Evolutionary conservation across 257 asterid genomes (phyloP).

Genomic region (Lithospermum erythrorhizon): DNA sequence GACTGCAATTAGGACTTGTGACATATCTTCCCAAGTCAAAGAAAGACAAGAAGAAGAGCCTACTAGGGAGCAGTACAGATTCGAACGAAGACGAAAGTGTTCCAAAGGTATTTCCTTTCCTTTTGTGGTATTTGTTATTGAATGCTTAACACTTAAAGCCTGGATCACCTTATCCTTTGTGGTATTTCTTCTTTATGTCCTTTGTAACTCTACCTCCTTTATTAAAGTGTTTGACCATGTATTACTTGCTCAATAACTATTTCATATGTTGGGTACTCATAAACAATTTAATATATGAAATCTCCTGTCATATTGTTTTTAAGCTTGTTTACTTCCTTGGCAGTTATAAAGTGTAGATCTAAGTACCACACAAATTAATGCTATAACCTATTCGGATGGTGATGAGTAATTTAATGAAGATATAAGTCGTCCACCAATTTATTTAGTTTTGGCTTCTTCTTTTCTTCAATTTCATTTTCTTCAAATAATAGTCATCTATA

Average conservation of each 20-base stretch:
- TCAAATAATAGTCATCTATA: conserved; percentile 7
- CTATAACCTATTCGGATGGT: neutral
- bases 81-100: conserved; percentile 20
- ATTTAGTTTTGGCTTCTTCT: neutral
- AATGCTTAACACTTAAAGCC: neutral
- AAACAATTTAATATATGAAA: too few relatives aligned
- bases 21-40: conserved; percentile 72
- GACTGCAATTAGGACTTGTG: conserved; percentile 49
- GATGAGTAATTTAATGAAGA: neutral
- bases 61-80: conserved; percentile 50
- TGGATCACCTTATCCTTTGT: neutral
- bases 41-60: conserved; percentile 69
- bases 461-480: neutral
- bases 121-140: neutral
- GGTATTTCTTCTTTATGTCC: neutral
- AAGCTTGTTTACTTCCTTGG: neutral
- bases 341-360: neutral
- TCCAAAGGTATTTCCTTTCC: conserved; percentile 6
- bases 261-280: neutral
- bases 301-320: neutral
- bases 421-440: too few relatives aligned
- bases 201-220: neutral
- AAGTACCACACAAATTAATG: too few relatives aligned
- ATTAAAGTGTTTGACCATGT: neutral
- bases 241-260: neutral